Conservation (phyloP, 2,329 filamentous ascomycete genomes). For the Penicillium janthinellum region DNA sequence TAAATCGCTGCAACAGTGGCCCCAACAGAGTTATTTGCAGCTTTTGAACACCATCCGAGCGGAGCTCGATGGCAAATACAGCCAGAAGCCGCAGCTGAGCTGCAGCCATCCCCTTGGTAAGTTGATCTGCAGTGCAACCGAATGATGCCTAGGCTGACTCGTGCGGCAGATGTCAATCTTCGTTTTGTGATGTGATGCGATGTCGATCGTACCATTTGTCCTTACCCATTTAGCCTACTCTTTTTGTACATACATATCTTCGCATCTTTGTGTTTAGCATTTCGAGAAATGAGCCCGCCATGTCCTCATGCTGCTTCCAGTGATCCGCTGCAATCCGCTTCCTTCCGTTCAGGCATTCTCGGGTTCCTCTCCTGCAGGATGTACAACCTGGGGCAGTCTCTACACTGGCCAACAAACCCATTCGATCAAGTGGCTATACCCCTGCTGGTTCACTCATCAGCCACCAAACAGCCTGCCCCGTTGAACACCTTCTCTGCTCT, state of each 20-base stretch:
- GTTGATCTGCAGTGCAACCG: conserved; percentile 33
- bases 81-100: conserved; percentile 93
- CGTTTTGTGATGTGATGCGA: conserved; percentile 61
- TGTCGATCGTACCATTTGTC: background rate
- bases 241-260: background rate
- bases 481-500: background rate
- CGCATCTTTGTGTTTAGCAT: conserved; percentile 12
- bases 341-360: background rate
- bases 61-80: conserved; percentile 82
- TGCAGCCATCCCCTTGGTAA: conserved; percentile 94
- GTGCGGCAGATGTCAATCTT: conserved; percentile 60
- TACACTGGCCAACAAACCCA: too few relatives aligned
- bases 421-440: background rate
- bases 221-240: background rate
- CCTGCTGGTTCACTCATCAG: background rate
- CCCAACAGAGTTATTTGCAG: conserved; percentile 92
- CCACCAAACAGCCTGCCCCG: background rate
- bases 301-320: conserved; percentile 3
- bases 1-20: conserved; percentile 81
- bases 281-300: conserved; percentile 10
- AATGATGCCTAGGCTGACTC: conserved; percentile 14
- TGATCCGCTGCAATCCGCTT: background rate
- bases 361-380: background rate
- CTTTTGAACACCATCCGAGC: conserved; percentile 92
- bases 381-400: background rate